phyloP scores from a whole-genome alignment of 306 rosid species.

The Canavalia ensiformis region DNA sequence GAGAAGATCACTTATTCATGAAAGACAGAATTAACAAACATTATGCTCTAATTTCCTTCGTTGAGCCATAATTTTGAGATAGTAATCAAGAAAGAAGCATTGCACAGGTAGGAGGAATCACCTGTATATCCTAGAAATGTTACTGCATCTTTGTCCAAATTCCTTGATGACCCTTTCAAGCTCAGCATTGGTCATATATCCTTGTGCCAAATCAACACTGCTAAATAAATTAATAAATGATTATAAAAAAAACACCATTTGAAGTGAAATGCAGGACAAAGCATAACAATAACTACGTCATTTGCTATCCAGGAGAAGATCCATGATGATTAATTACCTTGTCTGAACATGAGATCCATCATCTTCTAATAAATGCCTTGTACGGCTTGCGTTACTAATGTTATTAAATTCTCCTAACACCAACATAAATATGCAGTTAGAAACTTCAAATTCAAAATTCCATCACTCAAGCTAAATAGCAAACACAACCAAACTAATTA shows the following conservation, averaged over 20 bases:
- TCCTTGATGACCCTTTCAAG: constrained; percentile 76
- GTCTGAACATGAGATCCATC: constrained; percentile 36
- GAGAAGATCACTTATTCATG: constrained; percentile 27
- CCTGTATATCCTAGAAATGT: constrained; percentile 94
- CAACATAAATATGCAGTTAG: constrained; percentile 41
- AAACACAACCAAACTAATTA: not conserved
- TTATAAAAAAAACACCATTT: constrained; percentile 5
- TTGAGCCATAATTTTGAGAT: constrained; percentile 32
- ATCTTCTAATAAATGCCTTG: constrained; percentile 70
- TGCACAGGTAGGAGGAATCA: constrained; percentile 58
- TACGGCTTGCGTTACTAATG: constrained; percentile 44
- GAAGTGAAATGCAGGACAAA: constrained; percentile 28
- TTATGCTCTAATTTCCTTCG: constrained; percentile 11
- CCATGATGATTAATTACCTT: constrained; percentile 55
- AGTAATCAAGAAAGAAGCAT: constrained; percentile 35
- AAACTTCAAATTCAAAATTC: constrained; percentile 45
- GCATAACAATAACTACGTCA: constrained; percentile 6
- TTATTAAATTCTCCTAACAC: constrained; percentile 51
- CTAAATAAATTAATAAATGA: not conserved
- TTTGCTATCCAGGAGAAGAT: constrained; percentile 11
- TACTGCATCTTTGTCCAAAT: constrained; percentile 75
- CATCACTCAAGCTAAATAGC: constrained; percentile 35
- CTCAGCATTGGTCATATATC: constrained; percentile 84
- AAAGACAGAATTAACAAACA: not conserved
- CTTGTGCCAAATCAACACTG: constrained; percentile 63